Evolutionary conservation across 2,329 filamentous ascomycete species (phyloP).

Genomic region (Pleurostoma richardsiae): DNA sequence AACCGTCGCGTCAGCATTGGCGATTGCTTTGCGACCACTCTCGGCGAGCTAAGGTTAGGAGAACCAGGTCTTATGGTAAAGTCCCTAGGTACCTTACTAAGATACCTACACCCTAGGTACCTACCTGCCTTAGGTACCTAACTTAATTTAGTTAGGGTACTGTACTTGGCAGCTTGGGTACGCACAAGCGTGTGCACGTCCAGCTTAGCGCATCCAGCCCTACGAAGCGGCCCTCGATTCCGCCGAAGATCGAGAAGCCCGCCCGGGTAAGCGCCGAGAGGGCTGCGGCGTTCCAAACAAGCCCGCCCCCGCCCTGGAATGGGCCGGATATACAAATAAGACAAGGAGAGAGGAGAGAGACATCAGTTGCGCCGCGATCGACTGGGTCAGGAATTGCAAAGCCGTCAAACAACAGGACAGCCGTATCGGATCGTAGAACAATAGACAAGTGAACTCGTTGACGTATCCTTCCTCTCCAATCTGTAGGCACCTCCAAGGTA

Average conservation of each 20-base stretch:
- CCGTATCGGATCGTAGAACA: not conserved
- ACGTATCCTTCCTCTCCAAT: no score
- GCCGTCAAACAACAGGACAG: not conserved
- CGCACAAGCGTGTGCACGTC: not conserved
- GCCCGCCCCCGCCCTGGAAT: not conserved
- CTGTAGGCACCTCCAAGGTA: no score
- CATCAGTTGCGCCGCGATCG: not conserved
- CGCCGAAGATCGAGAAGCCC: not conserved
- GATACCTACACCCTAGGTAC: no score
- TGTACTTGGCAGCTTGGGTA: not conserved
- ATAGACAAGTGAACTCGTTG: no score
- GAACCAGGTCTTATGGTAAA: no score
- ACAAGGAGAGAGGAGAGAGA: not conserved
- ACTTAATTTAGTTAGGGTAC: not conserved
- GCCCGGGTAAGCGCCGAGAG: not conserved
- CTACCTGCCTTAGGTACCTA: no score
- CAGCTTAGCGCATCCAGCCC: not conserved
- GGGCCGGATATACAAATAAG: not conserved
- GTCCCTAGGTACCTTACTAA: not conserved
- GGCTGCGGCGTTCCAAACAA: not conserved
- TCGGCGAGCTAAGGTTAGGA: no score
- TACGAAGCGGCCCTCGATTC: not conserved
- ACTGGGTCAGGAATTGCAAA: not conserved
- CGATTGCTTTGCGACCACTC: no score
- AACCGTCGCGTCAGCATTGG: constrained; percentile 9